Percentiles rank a stretch among this genome's conserved stretches.
These are phyloP conservation scores for Litchi chinensis DNA, from an alignment of 345 rosid species.

Conservation along the genomic window DNA sequence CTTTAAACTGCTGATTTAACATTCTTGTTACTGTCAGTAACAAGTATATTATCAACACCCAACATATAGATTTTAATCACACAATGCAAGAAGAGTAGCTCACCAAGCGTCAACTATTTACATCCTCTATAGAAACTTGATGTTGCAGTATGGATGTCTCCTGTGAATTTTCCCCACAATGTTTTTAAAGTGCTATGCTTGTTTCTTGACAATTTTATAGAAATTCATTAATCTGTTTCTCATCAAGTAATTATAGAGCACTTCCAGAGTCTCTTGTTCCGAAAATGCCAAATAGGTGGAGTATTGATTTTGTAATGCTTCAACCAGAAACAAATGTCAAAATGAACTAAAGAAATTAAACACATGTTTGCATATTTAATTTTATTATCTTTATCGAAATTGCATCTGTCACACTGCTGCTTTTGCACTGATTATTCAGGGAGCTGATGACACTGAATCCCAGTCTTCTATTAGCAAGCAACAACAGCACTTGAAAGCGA, in stretches of 20 bases:
- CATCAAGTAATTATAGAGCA: neutral
- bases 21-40: neutral
- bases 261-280: neutral
- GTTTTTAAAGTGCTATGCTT: neutral
- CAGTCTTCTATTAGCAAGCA: constrained; percentile 46
- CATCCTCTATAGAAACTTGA: constrained; percentile 3
- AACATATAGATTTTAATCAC: neutral
- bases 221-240: neutral
- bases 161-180: neutral
- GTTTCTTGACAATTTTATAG: neutral
- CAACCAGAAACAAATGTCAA: neutral
- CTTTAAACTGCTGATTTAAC: neutral
- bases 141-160: neutral
- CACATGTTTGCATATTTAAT: neutral
- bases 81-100: neutral
- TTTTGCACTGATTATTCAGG: constrained; percentile 48
- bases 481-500: constrained; percentile 48
- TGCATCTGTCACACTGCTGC: constrained; percentile 19
- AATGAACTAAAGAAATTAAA: neutral
- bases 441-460: constrained; percentile 50
- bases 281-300: neutral
- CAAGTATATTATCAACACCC: neutral
- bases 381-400: constrained; percentile 10
- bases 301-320: neutral
- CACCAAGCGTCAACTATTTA: neutral